These are phyloP conservation scores for Crucibulum laeve DNA, from an alignment of 768 basidiomycete genomes.

Conservation along the genomic window DNA sequence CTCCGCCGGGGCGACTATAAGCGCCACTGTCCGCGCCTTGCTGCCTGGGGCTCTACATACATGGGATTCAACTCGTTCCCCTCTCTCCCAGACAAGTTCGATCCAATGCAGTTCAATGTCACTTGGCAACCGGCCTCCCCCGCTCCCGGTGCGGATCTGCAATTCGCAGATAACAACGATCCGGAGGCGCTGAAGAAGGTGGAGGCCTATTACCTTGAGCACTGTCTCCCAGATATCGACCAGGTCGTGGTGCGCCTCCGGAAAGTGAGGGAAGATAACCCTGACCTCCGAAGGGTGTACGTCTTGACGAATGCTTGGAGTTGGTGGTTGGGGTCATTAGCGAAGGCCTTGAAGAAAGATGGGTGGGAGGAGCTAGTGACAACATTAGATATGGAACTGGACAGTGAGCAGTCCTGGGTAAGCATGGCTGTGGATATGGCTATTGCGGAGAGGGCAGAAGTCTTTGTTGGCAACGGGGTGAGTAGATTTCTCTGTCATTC, in stretches of 20 bases:
- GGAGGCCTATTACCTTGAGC: conserved; percentile 30
- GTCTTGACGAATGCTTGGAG: conserved; percentile 50
- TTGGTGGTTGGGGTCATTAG: conserved; percentile 35
- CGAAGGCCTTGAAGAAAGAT: conserved; percentile 31
- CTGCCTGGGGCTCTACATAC: conserved; percentile 36
- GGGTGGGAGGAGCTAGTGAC: conserved; percentile 48
- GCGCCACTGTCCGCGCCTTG: conserved; percentile 49
- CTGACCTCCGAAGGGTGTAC: conserved; percentile 25
- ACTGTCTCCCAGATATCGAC: conserved; percentile 37
- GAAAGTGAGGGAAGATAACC: conserved; percentile 20
- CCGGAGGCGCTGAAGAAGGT: not conserved
- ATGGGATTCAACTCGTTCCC: conserved; percentile 48
- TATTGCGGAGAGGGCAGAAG: conserved; percentile 50
- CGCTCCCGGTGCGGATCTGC: no score
- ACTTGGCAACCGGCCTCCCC: no score
- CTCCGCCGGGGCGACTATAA: conserved; percentile 54
- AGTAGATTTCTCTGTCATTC: conserved; percentile 15
- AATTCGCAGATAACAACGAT: not conserved
- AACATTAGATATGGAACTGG: conserved; percentile 28
- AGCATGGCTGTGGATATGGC: conserved; percentile 58
- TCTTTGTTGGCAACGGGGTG: conserved; percentile 61
- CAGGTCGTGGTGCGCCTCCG: conserved; percentile 36
- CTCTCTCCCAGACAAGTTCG: conserved; percentile 35
- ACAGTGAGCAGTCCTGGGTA: conserved; percentile 40
- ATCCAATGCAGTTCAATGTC: conserved; percentile 11